Evolutionary conservation across 192 early-diverging fungal species (phyloP), one percentile per base, ranked within the genome.

Genomic region (Entomortierella beljakovae): DNA sequence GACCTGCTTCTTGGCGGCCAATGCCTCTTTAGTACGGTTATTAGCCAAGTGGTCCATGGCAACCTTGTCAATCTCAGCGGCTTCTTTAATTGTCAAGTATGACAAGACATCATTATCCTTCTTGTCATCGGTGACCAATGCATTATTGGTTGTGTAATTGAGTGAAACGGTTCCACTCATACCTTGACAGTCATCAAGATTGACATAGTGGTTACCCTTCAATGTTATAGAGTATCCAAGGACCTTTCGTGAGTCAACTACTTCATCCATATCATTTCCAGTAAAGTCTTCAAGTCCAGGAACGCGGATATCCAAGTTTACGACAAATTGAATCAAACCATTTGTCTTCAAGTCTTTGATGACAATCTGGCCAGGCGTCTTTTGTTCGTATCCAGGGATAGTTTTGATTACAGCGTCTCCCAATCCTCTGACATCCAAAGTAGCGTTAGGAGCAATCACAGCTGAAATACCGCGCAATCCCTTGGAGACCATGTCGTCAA

Each of bases 401-500:
- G 63, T 61, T 46, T 71, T 71, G 70, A 71, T 38, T 43, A 71
- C 61, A 37, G 70, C 70, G 20, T 71, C 70, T 34, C 70, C 70
- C 70, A 71, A 64, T 5, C 70, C 70, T 7, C 70, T 60, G 58
- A 71, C 32, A 23, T 46, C 58, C 70, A 71, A 64, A 46, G 61
- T 71, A 23, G 70, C 70, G 38, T 53, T 40, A 10, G 61, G 22
- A n/a, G 70, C 70, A 49, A 71, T 29, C 61, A 71, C 57, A 38
- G 57, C 57, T 52, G 70, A 71, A 43, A 71, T 61, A 35, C 70
- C 70, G 57, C 70, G 70, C 50, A 71, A 28, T 9, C 70, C 70
- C 61, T 71, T 71, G 61, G 70, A 52, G 29, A 71, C 70, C 43
- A 64, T 20, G 54, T 71, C 70, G 54, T 71, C 70, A 55, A 71